Percentiles rank a stretch among this genome's conserved stretches.
Conservation (phyloP, 768 basidiomycete species). For the Udeniomyces megalosporus region DNA sequence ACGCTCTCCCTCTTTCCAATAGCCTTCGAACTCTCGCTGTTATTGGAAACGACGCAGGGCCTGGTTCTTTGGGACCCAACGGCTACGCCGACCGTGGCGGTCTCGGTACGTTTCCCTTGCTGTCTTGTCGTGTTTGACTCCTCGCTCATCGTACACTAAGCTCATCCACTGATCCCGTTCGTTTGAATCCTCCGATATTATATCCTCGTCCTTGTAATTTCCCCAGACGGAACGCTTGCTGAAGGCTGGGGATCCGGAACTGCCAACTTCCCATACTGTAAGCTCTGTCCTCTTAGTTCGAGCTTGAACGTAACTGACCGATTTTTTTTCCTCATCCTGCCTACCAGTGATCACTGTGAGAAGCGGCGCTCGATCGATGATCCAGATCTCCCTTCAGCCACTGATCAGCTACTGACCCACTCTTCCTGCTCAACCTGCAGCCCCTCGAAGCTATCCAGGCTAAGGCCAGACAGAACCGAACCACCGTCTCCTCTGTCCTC, state of each 20-base stretch:
- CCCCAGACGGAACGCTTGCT: background rate
- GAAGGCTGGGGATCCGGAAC: conserved; percentile 84
- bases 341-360: too few species aligned
- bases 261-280: conserved; percentile 46
- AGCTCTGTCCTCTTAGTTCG: conserved; percentile 39
- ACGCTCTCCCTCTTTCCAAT: background rate
- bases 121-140: background rate
- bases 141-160: too few species aligned
- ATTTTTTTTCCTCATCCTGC: background rate
- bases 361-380: background rate
- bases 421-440: too few species aligned
- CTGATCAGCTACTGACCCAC: too few species aligned
- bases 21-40: conserved; percentile 38
- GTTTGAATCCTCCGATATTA: background rate
- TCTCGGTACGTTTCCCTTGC: conserved; percentile 53
- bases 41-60: conserved; percentile 45
- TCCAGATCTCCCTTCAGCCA: background rate
- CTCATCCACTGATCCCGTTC: too few species aligned
- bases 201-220: background rate
- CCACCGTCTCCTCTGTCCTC: background rate
- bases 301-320: background rate
- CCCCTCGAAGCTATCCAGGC: conserved; percentile 56
- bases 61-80: conserved; percentile 52
- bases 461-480: conserved; percentile 34
- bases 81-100: conserved; percentile 43